A percentile compares a stretch with the other conserved stretches of the same genome.
Conservation (phyloP, 2,329 filamentous ascomycete species). For the Rhinocladiella mackenziei region DNA sequence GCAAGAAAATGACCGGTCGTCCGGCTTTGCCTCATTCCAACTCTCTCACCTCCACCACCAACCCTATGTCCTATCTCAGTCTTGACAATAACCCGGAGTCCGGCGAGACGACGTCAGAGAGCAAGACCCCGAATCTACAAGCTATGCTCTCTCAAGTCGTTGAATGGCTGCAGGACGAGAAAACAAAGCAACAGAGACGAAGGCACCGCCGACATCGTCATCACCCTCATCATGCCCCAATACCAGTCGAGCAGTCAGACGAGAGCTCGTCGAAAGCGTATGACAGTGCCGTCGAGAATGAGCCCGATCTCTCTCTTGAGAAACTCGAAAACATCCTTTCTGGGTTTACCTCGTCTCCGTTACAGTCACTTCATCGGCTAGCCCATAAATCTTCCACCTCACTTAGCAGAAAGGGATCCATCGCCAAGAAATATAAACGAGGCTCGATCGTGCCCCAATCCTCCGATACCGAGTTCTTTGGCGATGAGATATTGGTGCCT, state of each 20-base stretch:
- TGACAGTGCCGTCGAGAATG: constrained; percentile 6
- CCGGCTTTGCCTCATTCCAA: constrained; percentile 15
- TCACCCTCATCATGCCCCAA: constrained; percentile 36
- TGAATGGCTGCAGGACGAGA: constrained; percentile 81
- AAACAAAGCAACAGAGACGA: constrained; percentile 60
- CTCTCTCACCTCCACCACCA: constrained; percentile 20
- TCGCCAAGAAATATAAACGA: constrained; percentile 39
- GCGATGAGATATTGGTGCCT: constrained; percentile 79
- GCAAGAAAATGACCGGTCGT: constrained; percentile 30
- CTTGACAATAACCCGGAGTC: constrained; percentile 17
- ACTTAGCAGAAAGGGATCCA: constrained; percentile 41
- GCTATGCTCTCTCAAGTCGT: constrained; percentile 66
- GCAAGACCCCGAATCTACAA: constrained; percentile 23
- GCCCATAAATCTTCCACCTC: constrained; percentile 27
- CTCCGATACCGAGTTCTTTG: constrained; percentile 76
- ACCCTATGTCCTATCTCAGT: constrained; percentile 23
- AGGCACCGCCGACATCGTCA: constrained; percentile 43
- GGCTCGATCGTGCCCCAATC: constrained; percentile 54
- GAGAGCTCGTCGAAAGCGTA: constrained; percentile 3
- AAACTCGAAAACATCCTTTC: constrained; percentile 68
- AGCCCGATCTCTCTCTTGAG: constrained; percentile 61
- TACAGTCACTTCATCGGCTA: constrained; percentile 25
- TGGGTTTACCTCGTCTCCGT: constrained; percentile 38
- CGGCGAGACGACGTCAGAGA: constrained; percentile 16
- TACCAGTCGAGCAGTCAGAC: constrained; percentile 18